Percentiles rank a stretch among this genome's conserved stretches.
These are phyloP conservation scores for Jackrogersella minutella DNA, from an alignment of 495 filamentous ascomycete species.

Conservation along the genomic window DNA sequence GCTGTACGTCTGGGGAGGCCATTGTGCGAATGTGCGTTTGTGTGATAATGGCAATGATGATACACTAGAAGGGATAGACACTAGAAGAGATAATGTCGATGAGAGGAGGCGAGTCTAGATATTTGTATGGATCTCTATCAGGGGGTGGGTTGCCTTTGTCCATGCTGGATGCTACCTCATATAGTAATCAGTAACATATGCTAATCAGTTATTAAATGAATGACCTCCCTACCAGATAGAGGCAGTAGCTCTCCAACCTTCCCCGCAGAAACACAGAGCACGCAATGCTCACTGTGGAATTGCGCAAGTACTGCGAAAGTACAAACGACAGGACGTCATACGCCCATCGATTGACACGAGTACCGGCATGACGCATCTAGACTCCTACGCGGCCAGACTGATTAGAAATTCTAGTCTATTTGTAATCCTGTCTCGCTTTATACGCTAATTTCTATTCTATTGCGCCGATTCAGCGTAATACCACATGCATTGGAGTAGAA, in stretches of 20 bases:
- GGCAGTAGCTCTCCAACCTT: conserved; percentile 29
- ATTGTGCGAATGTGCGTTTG: conserved; percentile 17
- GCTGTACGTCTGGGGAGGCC: conserved; percentile 44
- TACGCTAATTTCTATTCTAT: not conserved
- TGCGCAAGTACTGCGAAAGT: conserved; percentile 19
- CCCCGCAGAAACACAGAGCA: conserved; percentile 28
- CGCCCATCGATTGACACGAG: conserved; percentile 19
- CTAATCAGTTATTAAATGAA: conserved; percentile 11
- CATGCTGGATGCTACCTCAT: conserved; percentile 22
- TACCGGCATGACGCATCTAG: conserved; percentile 18
- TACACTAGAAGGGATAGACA: no score
- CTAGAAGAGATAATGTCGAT: no score
- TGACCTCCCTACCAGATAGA: conserved; percentile 11
- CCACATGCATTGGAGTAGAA: not conserved
- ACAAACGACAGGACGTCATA: conserved; percentile 24
- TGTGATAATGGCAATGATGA: not conserved
- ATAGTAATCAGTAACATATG: conserved; percentile 26
- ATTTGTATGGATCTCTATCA: conserved; percentile 24
- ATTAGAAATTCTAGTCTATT: conserved; percentile 41
- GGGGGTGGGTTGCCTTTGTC: not conserved
- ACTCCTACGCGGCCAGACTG: conserved; percentile 5
- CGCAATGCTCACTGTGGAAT: conserved; percentile 20
- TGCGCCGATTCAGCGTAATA: conserved; percentile 2
- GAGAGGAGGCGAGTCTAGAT: not conserved
- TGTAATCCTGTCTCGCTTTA: conserved; percentile 19